Evolutionary conservation across 345 rosid genomes (phyloP).

Genomic region (Isatis tinctoria): DNA sequence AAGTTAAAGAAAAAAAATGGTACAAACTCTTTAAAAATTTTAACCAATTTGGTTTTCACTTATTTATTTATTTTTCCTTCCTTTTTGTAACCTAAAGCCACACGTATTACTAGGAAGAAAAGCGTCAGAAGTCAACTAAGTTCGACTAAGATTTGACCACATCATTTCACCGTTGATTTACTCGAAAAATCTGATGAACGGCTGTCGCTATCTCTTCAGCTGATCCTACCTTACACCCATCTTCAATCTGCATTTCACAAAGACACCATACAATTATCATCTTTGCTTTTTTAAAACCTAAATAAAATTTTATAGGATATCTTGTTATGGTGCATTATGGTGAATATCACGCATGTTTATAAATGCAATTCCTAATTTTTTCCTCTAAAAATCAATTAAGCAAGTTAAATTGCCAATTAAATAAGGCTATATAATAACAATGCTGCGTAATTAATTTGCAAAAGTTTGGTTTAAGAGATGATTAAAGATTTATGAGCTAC

Average conservation of each 20-base stretch:
- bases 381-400: not conserved
- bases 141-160: constrained; percentile 14
- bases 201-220: constrained; percentile 58
- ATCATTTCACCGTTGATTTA: constrained; percentile 41
- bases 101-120: not conserved
- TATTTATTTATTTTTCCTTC: not conserved
- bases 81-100: constrained; percentile 14
- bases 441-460: not conserved
- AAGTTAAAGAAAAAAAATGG: not conserved
- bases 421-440: not conserved
- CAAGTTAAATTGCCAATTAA: not conserved
- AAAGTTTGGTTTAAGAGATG: not conserved
- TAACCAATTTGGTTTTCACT: not conserved
- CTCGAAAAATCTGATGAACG: constrained; percentile 56
- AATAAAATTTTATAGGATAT: not conserved
- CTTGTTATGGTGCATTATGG: not conserved
- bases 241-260: constrained; percentile 53
- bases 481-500: constrained; percentile 25
- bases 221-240: constrained; percentile 54
- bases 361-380: not conserved
- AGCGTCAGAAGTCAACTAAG: constrained; percentile 13
- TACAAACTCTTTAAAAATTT: not conserved
- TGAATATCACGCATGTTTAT: no score
- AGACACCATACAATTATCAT: constrained; percentile 1
- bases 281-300: not conserved